Conservation (phyloP, 495 filamentous ascomycete genomes). For the Chaetomium tenue region DNA sequence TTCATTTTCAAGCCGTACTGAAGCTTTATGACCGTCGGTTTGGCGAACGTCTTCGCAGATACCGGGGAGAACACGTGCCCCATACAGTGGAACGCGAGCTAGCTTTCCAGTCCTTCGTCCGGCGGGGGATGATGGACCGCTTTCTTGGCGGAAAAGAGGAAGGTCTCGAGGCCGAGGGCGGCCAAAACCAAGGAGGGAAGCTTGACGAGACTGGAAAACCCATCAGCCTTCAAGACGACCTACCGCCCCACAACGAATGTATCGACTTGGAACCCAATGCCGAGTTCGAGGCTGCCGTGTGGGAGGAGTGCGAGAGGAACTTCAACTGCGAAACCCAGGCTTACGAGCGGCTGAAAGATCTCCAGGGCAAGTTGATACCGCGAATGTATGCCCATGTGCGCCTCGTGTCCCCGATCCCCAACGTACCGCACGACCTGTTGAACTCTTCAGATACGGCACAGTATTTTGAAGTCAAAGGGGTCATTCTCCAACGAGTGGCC, state of each 20-base stretch:
- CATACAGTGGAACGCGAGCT: background rate
- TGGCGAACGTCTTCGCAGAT: background rate
- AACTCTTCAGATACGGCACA: background rate
- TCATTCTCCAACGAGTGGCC: background rate
- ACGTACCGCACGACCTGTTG: background rate
- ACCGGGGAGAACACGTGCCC: background rate
- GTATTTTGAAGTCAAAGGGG: background rate
- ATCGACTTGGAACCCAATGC: background rate
- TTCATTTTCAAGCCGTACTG: background rate
- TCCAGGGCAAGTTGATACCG: background rate
- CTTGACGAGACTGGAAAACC: background rate
- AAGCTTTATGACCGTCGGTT: conserved; percentile 10
- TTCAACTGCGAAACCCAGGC: background rate
- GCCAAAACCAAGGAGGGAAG: background rate
- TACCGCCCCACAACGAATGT: background rate
- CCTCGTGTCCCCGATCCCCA: background rate
- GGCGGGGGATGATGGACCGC: background rate
- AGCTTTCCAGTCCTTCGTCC: conserved; percentile 3
- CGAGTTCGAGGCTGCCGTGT: background rate
- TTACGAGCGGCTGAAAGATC: background rate
- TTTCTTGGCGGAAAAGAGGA: background rate
- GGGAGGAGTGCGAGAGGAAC: background rate
- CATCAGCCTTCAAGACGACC: background rate
- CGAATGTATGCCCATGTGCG: background rate
- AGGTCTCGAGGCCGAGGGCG: background rate